Evolutionary conservation across 2,329 filamentous ascomycete species (phyloP), one percentile per base, ranked within the genome.

Genomic region (Fusarium nelsonii): DNA sequence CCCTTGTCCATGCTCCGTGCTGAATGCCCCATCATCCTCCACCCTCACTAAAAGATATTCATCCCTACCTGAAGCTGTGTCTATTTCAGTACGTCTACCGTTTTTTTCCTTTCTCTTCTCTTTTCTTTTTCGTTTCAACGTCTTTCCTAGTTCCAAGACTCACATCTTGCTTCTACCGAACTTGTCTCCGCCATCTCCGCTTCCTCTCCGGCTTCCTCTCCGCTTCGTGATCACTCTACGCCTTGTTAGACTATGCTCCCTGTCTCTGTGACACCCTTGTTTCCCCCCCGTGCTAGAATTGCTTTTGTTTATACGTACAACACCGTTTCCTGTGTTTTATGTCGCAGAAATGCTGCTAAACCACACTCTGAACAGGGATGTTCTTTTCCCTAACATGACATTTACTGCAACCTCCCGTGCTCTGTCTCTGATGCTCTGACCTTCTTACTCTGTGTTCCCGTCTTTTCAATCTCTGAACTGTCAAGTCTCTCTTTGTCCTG

Each of bases 1-100:
- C 69, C 69, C 69, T 72, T 73, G 70, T 73, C 70, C 70, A 40
- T 73, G 70, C 70, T 70, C 70, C 65, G 70, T 71, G 70, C 62
- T 65, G 65, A 73, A 73, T 73, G 70, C 62, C 70, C 70, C 70
- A 70, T 70, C 70, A 58, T 68, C 69, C 65, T 57, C 58, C 54
- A 63, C 46, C 65, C 71, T 71, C 58, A 59, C 63, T 57, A 58
- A 58, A 12, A 33, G 50, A 50, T 61, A 46, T 61, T 23, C 23
- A 23, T 23, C 23, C 51, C 9, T 10, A 57, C 56, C 51, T 23
- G 39, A 60, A 6, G 4, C 23, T 44, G 62, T 46, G n/a, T 32
- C n/a, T 26, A 32, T 51, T 26, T 40, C 39, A 23, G 23, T 23
- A 64, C 33, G 23, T 32, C 63, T 61, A 51, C 58, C 54, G 44